Percentiles rank a stretch among this genome's conserved stretches.
Evolutionary conservation across 305 asterid genomes (phyloP).

Genomic region (Fraxinus dipetala): DNA sequence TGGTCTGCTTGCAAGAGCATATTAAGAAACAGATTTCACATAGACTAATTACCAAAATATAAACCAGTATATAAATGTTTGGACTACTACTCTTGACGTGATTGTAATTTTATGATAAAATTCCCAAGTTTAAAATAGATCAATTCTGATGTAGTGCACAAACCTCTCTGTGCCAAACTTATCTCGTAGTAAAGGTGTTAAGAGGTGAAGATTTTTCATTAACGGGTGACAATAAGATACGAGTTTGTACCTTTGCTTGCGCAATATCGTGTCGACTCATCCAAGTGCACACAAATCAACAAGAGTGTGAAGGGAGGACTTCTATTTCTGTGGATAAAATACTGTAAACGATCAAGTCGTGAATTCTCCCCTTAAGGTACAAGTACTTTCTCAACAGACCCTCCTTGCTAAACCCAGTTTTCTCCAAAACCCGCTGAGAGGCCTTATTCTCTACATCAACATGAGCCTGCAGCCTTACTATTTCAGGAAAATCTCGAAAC

Average conservation of each 20-base stretch:
- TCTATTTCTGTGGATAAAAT: conserved; percentile 27
- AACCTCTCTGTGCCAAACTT: background rate
- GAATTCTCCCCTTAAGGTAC: conserved; percentile 34
- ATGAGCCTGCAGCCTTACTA: conserved; percentile 44
- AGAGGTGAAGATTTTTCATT: background rate
- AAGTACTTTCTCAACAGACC: conserved; percentile 43
- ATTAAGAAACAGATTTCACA: too few species aligned
- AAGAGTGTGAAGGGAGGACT: background rate
- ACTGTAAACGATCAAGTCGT: conserved; percentile 40
- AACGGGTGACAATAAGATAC: background rate
- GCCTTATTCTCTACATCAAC: conserved; percentile 34
- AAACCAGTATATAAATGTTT: background rate
- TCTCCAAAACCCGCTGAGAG: conserved; percentile 50
- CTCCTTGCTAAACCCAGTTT: conserved; percentile 46
- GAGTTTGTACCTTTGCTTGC: background rate
- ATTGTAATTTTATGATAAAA: too few species aligned
- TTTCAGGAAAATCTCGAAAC: conserved; percentile 31
- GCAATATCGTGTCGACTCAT: background rate
- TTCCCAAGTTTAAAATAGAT: too few species aligned
- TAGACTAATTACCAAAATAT: too few species aligned
- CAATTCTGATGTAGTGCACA: background rate
- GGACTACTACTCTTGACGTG: too few species aligned
- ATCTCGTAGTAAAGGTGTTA: too few species aligned
- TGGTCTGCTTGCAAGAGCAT: too few species aligned
- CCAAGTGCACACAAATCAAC: background rate